Percentiles rank a stretch among this genome's conserved stretches.
These are phyloP conservation scores for Backusella macrospora DNA, from an alignment of 192 early-diverging fungal species.

Conservation along the genomic window DNA sequence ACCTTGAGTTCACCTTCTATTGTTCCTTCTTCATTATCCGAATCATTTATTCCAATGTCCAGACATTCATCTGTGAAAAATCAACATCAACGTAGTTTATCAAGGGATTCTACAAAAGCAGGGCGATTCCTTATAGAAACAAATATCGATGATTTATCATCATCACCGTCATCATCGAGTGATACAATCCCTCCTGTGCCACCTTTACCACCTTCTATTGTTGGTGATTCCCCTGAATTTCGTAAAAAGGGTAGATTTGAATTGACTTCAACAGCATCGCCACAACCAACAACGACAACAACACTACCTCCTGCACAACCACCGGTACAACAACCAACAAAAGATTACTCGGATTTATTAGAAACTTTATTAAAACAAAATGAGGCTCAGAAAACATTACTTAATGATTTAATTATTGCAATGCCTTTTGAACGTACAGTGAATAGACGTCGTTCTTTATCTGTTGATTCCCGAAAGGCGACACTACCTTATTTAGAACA, in stretches of 20 bases:
- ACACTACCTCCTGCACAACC: too few relatives aligned
- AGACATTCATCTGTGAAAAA: background rate
- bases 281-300: background rate
- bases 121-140: constrained; percentile 17
- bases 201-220: background rate
- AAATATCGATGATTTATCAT: background rate
- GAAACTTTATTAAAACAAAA: constrained; percentile 52
- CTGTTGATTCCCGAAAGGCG: background rate
- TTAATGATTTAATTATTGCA: constrained; percentile 37
- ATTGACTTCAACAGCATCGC: constrained; percentile 16
- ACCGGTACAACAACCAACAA: constrained; percentile 3
- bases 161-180: background rate
- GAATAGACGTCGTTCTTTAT: constrained; percentile 11
- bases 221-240: constrained; percentile 23
- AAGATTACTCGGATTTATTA: constrained; percentile 31
- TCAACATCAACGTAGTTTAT: background rate
- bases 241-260: constrained; percentile 41
- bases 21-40: background rate
- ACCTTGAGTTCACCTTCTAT: background rate
- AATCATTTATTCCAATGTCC: background rate
- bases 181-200: background rate
- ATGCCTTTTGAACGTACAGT: background rate
- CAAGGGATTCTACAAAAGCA: background rate
- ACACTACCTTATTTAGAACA: background rate
- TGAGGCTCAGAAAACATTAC: constrained; percentile 45